Evolutionary conservation across 2,329 filamentous ascomycete species (phyloP).

Genomic region (Lomentospora prolificans): DNA sequence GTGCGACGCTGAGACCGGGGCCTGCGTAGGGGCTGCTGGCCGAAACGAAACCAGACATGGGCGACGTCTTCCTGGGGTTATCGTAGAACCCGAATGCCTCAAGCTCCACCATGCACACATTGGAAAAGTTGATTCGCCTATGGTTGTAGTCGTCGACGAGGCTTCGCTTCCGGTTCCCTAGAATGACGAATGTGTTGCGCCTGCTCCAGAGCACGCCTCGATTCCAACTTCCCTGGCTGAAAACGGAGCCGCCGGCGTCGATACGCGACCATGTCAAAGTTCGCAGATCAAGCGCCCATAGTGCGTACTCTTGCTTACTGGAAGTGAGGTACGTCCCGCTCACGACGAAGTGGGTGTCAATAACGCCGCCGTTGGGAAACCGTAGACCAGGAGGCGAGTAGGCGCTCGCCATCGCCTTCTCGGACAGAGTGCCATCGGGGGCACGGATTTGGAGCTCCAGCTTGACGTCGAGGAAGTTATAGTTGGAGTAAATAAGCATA

Average conservation of each 20-base stretch:
- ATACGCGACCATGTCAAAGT: constrained; percentile 91
- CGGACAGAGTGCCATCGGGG: constrained; percentile 71
- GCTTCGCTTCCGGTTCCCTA: constrained; percentile 87
- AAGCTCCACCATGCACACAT: constrained; percentile 92
- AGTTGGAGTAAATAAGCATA: constrained; percentile 98
- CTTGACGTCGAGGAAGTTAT: constrained; percentile 97
- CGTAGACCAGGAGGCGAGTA: constrained; percentile 86
- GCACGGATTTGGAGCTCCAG: constrained; percentile 83
- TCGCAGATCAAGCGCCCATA: constrained; percentile 87
- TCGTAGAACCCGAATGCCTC: constrained; percentile 97
- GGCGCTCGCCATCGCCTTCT: constrained; percentile 79
- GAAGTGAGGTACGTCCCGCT: constrained; percentile 96
- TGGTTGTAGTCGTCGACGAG: constrained; percentile 98
- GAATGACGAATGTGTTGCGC: constrained; percentile 88
- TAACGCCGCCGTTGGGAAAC: constrained; percentile 91
- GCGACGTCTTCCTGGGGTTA: constrained; percentile 71
- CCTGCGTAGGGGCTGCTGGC: constrained; percentile 62
- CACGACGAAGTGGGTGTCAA: constrained; percentile 93
- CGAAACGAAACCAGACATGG: constrained; percentile 76
- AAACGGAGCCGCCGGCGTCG: constrained; percentile 86
- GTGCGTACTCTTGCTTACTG: constrained; percentile 93
- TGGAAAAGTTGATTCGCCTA: constrained; percentile 91
- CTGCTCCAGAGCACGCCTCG: constrained; percentile 87
- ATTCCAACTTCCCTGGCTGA: constrained; percentile 97
- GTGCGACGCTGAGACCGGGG: constrained; percentile 44